phyloP scores from a whole-genome alignment of 2,329 filamentous ascomycete genomes.

The Gremmenia infestans region DNA sequence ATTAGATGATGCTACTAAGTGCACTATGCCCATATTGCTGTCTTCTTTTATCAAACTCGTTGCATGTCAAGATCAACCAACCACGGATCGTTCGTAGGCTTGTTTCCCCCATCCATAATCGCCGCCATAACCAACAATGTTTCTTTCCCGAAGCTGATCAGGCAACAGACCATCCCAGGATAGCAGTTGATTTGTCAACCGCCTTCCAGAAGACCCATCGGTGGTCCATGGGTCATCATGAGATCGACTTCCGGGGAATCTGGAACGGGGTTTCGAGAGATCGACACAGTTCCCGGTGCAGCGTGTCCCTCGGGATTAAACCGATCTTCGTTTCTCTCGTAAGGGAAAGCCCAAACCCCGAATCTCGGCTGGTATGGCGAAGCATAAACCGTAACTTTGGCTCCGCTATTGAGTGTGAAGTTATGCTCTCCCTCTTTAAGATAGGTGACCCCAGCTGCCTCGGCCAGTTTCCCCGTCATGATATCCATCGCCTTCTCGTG shows the following conservation, averaged over 20 bases:
- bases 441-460: slow-evolving; percentile 27
- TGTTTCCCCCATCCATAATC: slow-evolving; percentile 38
- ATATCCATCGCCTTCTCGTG: slow-evolving; percentile 16
- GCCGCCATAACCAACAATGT: slow-evolving; percentile 59
- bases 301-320: slow-evolving; percentile 22
- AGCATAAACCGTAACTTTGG: slow-evolving; percentile 29
- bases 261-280: slow-evolving; percentile 20
- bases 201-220: slow-evolving; percentile 40
- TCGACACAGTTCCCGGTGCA: slow-evolving; percentile 11
- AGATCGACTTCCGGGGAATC: slow-evolving; percentile 39
- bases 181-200: slow-evolving; percentile 4
- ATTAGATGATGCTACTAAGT: too few relatives aligned
- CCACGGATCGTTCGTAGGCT: slow-evolving; percentile 7
- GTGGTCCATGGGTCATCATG: slow-evolving; percentile 58
- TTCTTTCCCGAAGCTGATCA: slow-evolving; percentile 35
- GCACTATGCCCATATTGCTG: too few relatives aligned
- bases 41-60: too few relatives aligned
- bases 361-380: slow-evolving; percentile 33
- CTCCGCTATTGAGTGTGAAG: slow-evolving; percentile 29
- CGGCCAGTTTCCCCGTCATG: slow-evolving; percentile 22
- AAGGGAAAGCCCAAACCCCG: slow-evolving; percentile 30
- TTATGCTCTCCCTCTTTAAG: slow-evolving; percentile 30
- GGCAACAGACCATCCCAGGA: neutral
- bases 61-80: slow-evolving; percentile 1
- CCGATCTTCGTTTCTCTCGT: slow-evolving; percentile 25